Evolutionary conservation across 2,329 filamentous ascomycete genomes (phyloP), one percentile per base, ranked within the genome.

Genomic region (Penicillium sp.): DNA sequence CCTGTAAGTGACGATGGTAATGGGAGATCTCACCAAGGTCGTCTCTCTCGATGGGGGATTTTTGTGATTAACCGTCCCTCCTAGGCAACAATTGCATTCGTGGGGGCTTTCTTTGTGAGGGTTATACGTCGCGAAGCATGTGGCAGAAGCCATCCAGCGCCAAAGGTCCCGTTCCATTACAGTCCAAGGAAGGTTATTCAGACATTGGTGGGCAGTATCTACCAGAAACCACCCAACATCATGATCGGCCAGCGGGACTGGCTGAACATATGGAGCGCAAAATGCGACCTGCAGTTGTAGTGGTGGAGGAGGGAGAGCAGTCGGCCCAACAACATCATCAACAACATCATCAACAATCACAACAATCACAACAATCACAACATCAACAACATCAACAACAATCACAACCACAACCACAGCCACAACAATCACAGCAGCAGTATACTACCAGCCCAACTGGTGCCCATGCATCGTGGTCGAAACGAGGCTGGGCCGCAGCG

Each of bases 91-190:
- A 99, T 67, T 99, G 94, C 74, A 81, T 89, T 49, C 88, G 91
- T 55, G 93, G 94, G 37, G 90, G 90, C 13, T 97, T 97, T 70
- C 79, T 90, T 27, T 99, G 94, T 70, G 88, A 90, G 62, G 94
- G 94, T 45, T 99, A 99, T 73, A 89, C 89, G 48, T 86, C 89
- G 61, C 84, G 90, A 63, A 85, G 86, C 34, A 80, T 84, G 45
- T 94, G 89, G 86, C 84, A 88, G 58, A 95, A 93, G 73, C 85
- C 87, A 26, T 86, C 88, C 54, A 85, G 76, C 66, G 85, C 88
- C 61, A 83, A 86, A 61, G 75, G 80, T 44, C 83, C 86, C 43
- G 82, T 92, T 60, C 89, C 88, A 53, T 81, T 96, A 43, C 90
- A 95, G 73, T 92, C 91, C 17, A 96, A 95, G 73, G 90, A 92